Percentiles rank a stretch among this genome's conserved stretches.
These are phyloP conservation scores for Thuja plicata DNA, from an alignment of 83 land plant genomes.

Conservation along the genomic window DNA sequence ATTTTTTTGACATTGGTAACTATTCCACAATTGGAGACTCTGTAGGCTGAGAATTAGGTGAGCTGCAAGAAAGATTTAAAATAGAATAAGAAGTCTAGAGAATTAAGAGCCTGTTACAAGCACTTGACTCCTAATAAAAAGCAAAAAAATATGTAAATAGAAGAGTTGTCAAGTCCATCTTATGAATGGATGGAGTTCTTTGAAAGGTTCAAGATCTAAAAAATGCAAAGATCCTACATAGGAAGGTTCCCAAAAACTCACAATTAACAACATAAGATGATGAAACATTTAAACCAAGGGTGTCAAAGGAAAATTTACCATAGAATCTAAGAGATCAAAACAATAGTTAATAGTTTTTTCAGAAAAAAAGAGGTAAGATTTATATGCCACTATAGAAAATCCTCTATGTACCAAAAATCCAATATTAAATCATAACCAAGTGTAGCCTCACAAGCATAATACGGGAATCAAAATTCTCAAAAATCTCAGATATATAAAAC, in stretches of 20 bases:
- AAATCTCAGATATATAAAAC: neutral
- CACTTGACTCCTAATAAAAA: neutral
- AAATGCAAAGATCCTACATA: neutral
- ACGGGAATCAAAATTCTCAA: neutral
- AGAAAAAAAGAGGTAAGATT: neutral
- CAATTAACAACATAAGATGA: neutral
- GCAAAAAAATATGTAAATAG: neutral
- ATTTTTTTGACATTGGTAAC: conserved; percentile 20
- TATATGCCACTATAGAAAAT: neutral
- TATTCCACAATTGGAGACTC: conserved; percentile 29
- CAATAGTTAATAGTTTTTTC: neutral
- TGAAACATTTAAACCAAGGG: neutral
- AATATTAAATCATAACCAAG: neutral
- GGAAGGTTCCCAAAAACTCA: neutral
- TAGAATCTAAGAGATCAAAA: neutral
- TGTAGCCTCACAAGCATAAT: neutral
- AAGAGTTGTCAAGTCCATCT: neutral
- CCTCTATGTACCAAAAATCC: neutral
- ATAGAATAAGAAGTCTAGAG: neutral
- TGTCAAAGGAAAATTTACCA: neutral
- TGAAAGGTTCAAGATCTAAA: neutral
- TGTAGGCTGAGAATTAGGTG: conserved; percentile 22
- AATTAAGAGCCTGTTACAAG: neutral
- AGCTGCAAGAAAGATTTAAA: conserved; percentile 12
- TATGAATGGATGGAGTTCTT: neutral